A percentile compares a stretch with the other conserved stretches of the same genome.
Evolutionary conservation across 2,329 filamentous ascomycete genomes (phyloP).

Genomic region (Ophiocordyceps camponoti-leonardi): DNA sequence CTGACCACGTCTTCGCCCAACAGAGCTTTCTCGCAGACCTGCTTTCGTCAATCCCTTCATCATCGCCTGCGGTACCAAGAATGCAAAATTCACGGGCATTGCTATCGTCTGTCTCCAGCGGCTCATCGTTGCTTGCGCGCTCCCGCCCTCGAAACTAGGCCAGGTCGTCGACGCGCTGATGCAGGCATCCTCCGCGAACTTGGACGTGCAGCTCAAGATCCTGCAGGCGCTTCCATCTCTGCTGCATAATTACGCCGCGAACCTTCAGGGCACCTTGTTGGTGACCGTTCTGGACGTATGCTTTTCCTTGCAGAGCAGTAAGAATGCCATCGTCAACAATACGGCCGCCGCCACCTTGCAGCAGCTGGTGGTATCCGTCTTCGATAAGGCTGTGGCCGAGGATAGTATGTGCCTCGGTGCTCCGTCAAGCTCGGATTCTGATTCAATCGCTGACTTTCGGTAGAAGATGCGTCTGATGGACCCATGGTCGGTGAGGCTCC

Average conservation of each 20-base stretch:
- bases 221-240: constrained; percentile 80
- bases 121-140: constrained; percentile 63
- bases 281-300: constrained; percentile 78
- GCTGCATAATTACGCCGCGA: constrained; percentile 73
- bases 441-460: constrained; percentile 4
- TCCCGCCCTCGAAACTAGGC: constrained; percentile 63
- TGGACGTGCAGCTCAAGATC: constrained; percentile 93
- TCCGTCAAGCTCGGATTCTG: neutral
- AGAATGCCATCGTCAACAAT: constrained; percentile 85
- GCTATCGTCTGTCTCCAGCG: constrained; percentile 80
- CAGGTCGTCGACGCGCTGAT: constrained; percentile 79
- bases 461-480: constrained; percentile 29
- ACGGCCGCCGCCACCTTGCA: constrained; percentile 94
- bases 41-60: constrained; percentile 89
- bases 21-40: constrained; percentile 66
- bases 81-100: constrained; percentile 76
- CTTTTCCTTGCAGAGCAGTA: constrained; percentile 77
- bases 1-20: constrained; percentile 1
- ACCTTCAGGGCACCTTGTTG: constrained; percentile 66
- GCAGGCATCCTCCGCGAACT: constrained; percentile 60
- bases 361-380: constrained; percentile 80
- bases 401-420: constrained; percentile 40
- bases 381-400: constrained; percentile 75
- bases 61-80: constrained; percentile 78
- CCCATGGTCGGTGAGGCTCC: constrained; percentile 50